A percentile compares a stretch with the other conserved stretches of the same genome.
phyloP scores from a whole-genome alignment of 257 asterid genomes.

The Lavandula angustifolia region DNA sequence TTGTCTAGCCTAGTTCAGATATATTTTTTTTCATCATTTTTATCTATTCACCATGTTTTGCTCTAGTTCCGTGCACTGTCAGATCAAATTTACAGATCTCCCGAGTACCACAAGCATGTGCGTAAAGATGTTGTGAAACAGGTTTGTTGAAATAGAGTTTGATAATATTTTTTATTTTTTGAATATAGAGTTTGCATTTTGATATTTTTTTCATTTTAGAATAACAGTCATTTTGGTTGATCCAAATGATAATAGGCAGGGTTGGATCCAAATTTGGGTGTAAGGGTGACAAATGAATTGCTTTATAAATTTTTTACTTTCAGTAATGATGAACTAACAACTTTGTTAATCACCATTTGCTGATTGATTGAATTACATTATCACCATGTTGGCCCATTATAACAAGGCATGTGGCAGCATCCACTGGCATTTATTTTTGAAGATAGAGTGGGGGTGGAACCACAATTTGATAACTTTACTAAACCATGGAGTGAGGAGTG shows the following conservation, averaged over 20 bases:
- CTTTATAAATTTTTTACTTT: constrained; percentile 9
- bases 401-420: constrained; percentile 11
- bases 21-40: neutral
- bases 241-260: neutral
- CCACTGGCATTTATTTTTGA: constrained; percentile 13
- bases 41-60: constrained; percentile 20
- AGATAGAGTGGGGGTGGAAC: neutral
- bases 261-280: too few species aligned
- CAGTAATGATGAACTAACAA: constrained; percentile 13
- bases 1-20: constrained; percentile 7
- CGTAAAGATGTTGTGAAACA: constrained; percentile 73
- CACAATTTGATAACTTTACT: constrained; percentile 7
- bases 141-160: constrained; percentile 39
- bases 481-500: neutral
- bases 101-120: constrained; percentile 68
- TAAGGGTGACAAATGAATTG: neutral
- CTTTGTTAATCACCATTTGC: constrained; percentile 16
- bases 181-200: constrained; percentile 4
- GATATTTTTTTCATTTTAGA: neutral
- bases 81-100: constrained; percentile 67
- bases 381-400: neutral
- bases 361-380: neutral
- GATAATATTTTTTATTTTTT: constrained; percentile 1
- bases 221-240: constrained; percentile 18
- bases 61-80: constrained; percentile 73